phyloP scores from a whole-genome alignment of 1,284 basidiomycete genomes.

The Cystobasidium pallidum region DNA sequence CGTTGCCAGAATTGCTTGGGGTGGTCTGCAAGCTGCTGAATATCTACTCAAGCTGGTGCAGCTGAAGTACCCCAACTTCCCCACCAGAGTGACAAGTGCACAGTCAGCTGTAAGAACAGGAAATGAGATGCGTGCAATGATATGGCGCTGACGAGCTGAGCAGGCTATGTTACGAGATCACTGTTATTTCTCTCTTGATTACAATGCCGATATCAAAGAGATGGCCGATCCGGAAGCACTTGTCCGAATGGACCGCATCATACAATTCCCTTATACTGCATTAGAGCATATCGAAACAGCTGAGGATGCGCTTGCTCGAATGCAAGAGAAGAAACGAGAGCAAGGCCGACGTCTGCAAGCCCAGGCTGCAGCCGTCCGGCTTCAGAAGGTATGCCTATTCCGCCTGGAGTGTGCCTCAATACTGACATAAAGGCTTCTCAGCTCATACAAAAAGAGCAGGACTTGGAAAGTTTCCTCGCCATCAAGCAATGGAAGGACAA shows the following conservation, averaged over 20 bases:
- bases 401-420: not conserved
- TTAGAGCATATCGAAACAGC: constrained; percentile 79
- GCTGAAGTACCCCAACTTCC: constrained; percentile 92
- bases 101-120: constrained; percentile 61
- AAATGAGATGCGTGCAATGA: not conserved
- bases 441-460: constrained; percentile 78
- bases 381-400: constrained; percentile 71
- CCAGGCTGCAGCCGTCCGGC: constrained; percentile 81
- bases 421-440: constrained; percentile 53
- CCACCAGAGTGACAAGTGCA: constrained; percentile 61
- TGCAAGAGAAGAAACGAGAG: constrained; percentile 78
- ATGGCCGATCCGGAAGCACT: constrained; percentile 69
- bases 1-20: constrained; percentile 80
- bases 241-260: constrained; percentile 69
- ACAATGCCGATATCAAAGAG: constrained; percentile 67
- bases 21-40: constrained; percentile 84
- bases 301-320: constrained; percentile 80
- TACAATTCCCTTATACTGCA: constrained; percentile 80
- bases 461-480: constrained; percentile 71
- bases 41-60: constrained; percentile 90
- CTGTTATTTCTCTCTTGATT: constrained; percentile 82
- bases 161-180: constrained; percentile 89
- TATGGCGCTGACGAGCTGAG: not conserved
- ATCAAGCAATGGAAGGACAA: constrained; percentile 69
- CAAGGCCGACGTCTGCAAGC: constrained; percentile 87